A percentile compares a stretch with the other conserved stretches of the same genome.
Conservation (phyloP, 1,139 yeast species). For the Taphrina sp. region DNA sequence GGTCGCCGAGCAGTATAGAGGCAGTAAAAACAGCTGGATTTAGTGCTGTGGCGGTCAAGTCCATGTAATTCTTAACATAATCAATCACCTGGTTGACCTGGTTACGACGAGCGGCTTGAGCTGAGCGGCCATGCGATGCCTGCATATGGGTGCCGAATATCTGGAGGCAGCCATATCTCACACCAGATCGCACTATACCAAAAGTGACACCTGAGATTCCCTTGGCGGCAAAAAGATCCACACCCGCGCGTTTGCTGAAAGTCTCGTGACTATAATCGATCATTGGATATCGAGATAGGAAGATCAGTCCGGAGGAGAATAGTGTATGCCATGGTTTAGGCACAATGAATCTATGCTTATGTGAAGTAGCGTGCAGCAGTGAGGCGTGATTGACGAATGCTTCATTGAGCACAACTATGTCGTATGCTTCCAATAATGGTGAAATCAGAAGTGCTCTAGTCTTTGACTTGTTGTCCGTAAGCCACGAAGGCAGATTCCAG, state of each 20-base stretch:
- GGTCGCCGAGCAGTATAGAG: conserved; percentile 5
- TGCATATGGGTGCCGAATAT: conserved; percentile 23
- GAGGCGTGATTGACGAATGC: conserved; percentile 19
- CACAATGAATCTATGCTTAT: not conserved
- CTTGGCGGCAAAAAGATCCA: conserved; percentile 19
- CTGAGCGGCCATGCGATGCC: conserved; percentile 7
- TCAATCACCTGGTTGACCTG: conserved; percentile 13
- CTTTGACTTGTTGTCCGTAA: conserved; percentile 18
- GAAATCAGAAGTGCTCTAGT: conserved; percentile 19
- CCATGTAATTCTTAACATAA: not conserved
- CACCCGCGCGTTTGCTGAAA: not conserved
- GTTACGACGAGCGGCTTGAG: conserved; percentile 16
- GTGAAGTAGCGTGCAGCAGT: conserved; percentile 5
- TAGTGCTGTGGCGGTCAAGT: not conserved
- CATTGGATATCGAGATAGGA: conserved; percentile 6
- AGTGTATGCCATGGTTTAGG: not conserved
- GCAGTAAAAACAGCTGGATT: not conserved
- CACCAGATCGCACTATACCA: not conserved
- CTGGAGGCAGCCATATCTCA: not conserved
- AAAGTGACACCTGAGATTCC: conserved; percentile 10
- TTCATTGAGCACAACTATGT: conserved; percentile 20
- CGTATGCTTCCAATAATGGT: conserved; percentile 15
- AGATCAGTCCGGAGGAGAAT: conserved; percentile 19
- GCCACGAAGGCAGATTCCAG: conserved; percentile 23
- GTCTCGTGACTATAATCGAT: not conserved